Evolutionary conservation across 108 stramenopile species (phyloP), one percentile per base, ranked within the genome.

Genomic region (Skeletonema costatum): DNA sequence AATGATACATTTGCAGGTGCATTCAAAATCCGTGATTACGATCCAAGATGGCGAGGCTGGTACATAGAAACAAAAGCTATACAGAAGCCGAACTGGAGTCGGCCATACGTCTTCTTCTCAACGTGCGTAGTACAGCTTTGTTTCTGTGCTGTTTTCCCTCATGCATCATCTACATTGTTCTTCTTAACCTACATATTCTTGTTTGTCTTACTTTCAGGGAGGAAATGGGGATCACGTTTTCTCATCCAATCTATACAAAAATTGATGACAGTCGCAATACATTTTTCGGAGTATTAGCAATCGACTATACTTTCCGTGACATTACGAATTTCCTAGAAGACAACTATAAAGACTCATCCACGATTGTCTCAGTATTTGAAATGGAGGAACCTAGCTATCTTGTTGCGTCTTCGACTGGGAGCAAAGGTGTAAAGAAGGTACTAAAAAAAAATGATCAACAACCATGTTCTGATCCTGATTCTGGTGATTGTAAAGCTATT

Each of bases 261-360:
- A 72, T 78, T 25, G 66, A 61, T 4, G 60, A 66, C 6, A 73
- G 81, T 5, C 36, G 41, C 16, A 75, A 77, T 33, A 62, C 84
- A 19, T 87, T 87, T 75, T 59, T 53, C 8, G 86, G 86, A 5
- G 86, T 87, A 4, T 21, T 87, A 29, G 79, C 80, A 16, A 62
- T 84, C 44, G 83, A 87, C 69, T 75, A 79, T 50, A 74, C 16
- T 67, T 50, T 82, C 4, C 60, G 66, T 13, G 70, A 73, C 36
- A 73, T 81, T 25, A 65, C 69, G 1, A 31, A 32, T 21, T 81
- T 84, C 36, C 38, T 81, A 58, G 14, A 29, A 12, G 64, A 78
- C 10, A 65, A 59, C 42, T 84, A 83, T 70, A 67, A 60, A 10
- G 36, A 79, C 12, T 50, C 66, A 30, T 59, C 38, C 16, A 70